These are phyloP conservation scores for Lyophyllum shimeji DNA, from an alignment of 768 basidiomycete species.

Conservation along the genomic window DNA sequence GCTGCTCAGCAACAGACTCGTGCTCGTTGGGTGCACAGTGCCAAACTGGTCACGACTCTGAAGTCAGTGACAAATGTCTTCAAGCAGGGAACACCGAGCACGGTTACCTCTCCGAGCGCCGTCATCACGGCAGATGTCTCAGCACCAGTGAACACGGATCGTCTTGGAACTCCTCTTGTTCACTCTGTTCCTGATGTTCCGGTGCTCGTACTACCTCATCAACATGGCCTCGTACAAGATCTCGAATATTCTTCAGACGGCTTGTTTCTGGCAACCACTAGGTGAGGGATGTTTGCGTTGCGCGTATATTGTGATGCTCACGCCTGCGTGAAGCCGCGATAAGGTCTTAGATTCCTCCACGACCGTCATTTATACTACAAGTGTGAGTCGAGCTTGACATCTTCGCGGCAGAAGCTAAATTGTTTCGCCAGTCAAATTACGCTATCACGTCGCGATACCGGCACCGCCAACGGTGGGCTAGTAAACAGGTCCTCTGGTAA, in stretches of 20 bases:
- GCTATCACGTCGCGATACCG: not conserved
- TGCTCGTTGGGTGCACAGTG: not conserved
- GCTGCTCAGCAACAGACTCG: not conserved
- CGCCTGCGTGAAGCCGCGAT: constrained; percentile 7
- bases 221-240: constrained; percentile 10
- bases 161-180: not conserved
- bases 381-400: not conserved
- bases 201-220: not conserved
- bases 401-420: not conserved
- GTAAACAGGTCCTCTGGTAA: constrained; percentile 13
- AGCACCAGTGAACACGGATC: not conserved
- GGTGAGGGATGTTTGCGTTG: not conserved
- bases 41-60: not conserved
- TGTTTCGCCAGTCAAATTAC: not conserved
- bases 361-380: constrained; percentile 2
- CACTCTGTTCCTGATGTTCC: constrained; percentile 1
- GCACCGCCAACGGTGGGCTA: not conserved
- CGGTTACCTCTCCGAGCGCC: not conserved
- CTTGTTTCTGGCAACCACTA: constrained; percentile 9
- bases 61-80: not conserved
- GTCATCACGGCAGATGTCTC: not conserved
- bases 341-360: not conserved
- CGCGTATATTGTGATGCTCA: not conserved
- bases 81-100: not conserved
- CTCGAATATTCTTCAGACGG: constrained; percentile 17